Evolutionary conservation across 306 rosid genomes (phyloP), one percentile per base, ranked within the genome.

Genomic region (Vigna mungo): DNA sequence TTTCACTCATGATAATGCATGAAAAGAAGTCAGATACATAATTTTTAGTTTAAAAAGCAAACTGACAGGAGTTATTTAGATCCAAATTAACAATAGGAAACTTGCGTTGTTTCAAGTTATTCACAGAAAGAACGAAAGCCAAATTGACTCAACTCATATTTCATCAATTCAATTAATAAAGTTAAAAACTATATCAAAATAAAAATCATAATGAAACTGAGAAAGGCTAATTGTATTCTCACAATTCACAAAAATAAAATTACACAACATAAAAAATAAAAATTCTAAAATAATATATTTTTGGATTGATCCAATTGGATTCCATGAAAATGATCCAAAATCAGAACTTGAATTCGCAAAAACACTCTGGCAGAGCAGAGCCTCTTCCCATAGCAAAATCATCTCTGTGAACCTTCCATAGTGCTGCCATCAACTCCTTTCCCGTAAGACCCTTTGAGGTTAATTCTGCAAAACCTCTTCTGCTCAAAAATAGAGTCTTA

Each of bases 321-420:
- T 7, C 15, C 53, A 11, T 18, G 16, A 68, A 36, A 60, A 41
- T 56, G 12, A 67, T 66, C 53, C 70, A 79, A 71, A 68, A 76
- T 95, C 91, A 95, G 82, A 92, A 78, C 79, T 90, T 88, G 82
- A 84, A 83, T 87, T 95, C 97, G 14, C 97, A 90, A 80, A 92
- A 95, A 63, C 97, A 95, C 23, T 92, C 90, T 0, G 97, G 86
- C 81, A 92, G 68, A 44, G 96, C 99, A 7, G 89, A 88, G 54
- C 97, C 99, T 86, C 84, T 88, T 54, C 99, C 97, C 83, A 77
- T 79, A 69, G 68, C 90, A 78, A 85, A 95, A 39, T 95, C 97
- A 78, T 87, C 92, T 74, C 78, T 85, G 66, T 92, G 97, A 65
- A 87, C 76, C 75, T 89, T 87, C 96, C 92, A 87, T 10, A 92